A percentile compares a stretch with the other conserved stretches of the same genome.
phyloP scores from a whole-genome alignment of 495 filamentous ascomycete genomes.

The Oleoguttula mirabilis region DNA sequence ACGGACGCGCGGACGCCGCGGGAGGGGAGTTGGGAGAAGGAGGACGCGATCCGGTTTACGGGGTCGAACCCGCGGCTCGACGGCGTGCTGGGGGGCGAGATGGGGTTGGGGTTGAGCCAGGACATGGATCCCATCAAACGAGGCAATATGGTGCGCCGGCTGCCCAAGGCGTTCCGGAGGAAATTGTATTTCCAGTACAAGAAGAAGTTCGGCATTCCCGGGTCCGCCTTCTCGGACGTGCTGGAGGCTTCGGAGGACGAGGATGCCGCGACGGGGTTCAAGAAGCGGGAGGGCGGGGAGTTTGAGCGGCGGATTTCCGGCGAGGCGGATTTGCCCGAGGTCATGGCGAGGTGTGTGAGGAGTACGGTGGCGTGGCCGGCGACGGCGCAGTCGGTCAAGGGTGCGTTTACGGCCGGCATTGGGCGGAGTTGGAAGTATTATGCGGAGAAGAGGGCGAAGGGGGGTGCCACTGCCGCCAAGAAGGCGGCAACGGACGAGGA shows the following conservation, averaged over 20 bases:
- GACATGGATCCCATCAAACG: constrained; percentile 85
- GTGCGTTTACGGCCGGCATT: constrained; percentile 62
- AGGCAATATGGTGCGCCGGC: constrained; percentile 88
- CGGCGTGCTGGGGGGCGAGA: constrained; percentile 38
- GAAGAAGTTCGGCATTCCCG: constrained; percentile 74
- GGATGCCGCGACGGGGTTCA: constrained; percentile 53
- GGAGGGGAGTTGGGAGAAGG: constrained; percentile 24
- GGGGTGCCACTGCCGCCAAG: constrained; percentile 32
- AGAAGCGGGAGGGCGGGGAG: constrained; percentile 48
- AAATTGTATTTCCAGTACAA: constrained; percentile 92
- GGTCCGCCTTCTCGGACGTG: constrained; percentile 73
- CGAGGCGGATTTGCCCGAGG: constrained; percentile 50
- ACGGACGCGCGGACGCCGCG: constrained; percentile 47
- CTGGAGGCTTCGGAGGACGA: constrained; percentile 60
- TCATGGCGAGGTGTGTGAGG: constrained; percentile 62
- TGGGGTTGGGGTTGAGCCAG: constrained; percentile 54
- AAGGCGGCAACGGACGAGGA: not conserved
- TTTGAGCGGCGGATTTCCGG: constrained; percentile 80
- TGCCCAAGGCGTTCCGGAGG: constrained; percentile 76
- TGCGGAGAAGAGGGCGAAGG: constrained; percentile 73
- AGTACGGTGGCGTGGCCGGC: constrained; percentile 86
- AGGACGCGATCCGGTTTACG: constrained; percentile 25
- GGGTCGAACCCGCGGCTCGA: constrained; percentile 46
- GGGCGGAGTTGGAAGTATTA: constrained; percentile 60
- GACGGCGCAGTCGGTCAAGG: constrained; percentile 72